phyloP scores from a whole-genome alignment of 208 protist species.

The Trypanosomatidae sp. region DNA sequence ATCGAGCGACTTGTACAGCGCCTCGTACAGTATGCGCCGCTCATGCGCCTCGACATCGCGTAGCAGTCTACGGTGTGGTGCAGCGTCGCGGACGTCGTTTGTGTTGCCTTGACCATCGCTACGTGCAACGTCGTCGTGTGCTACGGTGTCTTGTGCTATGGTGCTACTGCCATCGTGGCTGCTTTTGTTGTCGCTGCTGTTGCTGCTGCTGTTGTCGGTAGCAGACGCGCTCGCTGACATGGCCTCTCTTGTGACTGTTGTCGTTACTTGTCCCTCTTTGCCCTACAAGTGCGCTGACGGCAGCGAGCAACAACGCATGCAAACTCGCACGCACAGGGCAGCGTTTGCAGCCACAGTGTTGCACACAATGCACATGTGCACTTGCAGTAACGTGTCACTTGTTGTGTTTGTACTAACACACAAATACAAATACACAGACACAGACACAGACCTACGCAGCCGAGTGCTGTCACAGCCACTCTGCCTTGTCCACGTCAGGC shows the following conservation, averaged over 20 bases:
- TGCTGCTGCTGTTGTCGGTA: conserved; percentile 3
- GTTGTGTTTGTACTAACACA: too few relatives aligned
- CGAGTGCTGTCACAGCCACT: too few relatives aligned
- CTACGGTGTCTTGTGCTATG: not conserved
- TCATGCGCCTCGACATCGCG: conserved; percentile 53
- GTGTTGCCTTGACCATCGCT: conserved; percentile 10
- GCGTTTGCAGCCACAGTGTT: too few relatives aligned
- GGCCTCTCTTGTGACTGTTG: conserved; percentile 27
- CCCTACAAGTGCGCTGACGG: too few relatives aligned
- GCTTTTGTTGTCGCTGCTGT: not conserved
- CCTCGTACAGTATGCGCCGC: conserved; percentile 36
- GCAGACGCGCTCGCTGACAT: not conserved
- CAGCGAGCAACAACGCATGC: too few relatives aligned
- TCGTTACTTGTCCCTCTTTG: too few relatives aligned
- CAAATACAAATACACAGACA: too few relatives aligned
- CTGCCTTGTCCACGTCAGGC: too few relatives aligned
- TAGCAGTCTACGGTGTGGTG: conserved; percentile 8
- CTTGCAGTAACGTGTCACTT: too few relatives aligned
- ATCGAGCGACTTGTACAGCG: conserved; percentile 45
- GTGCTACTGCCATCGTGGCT: not conserved
- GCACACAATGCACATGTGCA: too few relatives aligned
- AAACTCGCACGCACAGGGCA: too few relatives aligned
- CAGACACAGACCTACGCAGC: too few relatives aligned
- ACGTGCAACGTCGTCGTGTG: not conserved
- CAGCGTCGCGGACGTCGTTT: conserved; percentile 2